Conservation (phyloP, 2,329 filamentous ascomycete genomes). For the Alternaria angustiovoidea region DNA sequence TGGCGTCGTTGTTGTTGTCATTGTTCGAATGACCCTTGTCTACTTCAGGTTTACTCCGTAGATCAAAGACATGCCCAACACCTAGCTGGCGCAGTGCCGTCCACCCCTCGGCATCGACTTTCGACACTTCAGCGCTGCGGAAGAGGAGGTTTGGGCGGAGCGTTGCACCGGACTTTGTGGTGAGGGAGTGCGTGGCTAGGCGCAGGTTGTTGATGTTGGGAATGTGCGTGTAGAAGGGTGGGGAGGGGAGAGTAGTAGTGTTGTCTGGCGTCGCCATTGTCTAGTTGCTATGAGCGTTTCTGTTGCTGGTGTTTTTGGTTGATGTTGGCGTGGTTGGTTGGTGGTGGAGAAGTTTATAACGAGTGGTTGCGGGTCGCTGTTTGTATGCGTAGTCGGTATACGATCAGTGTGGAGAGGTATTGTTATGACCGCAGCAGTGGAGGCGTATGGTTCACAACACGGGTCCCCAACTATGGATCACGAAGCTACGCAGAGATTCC, state of each 20-base stretch:
- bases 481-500: not conserved
- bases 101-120: slow-evolving; percentile 34
- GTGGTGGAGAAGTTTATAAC: no score
- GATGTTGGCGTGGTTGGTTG: not conserved
- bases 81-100: slow-evolving; percentile 55
- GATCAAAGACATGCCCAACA: slow-evolving; percentile 73
- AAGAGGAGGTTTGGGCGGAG: slow-evolving; percentile 66
- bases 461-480: not conserved
- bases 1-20: no score
- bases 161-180: slow-evolving; percentile 40
- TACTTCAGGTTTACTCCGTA: slow-evolving; percentile 70
- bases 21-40: slow-evolving; percentile 42
- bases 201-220: slow-evolving; percentile 49
- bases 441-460: not conserved
- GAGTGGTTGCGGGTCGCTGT: not conserved
- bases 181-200: slow-evolving; percentile 39
- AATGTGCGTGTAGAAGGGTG: slow-evolving; percentile 45
- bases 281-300: not conserved
- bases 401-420: not conserved
- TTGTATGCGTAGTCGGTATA: no score
- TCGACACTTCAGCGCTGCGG: slow-evolving; percentile 70
- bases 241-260: slow-evolving; percentile 25
- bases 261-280: not conserved
- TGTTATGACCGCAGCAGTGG: not conserved
- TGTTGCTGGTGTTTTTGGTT: not conserved